Percentiles rank a stretch among this genome's conserved stretches.
These are phyloP conservation scores for Serendipita indica DNA, from an alignment of 768 basidiomycete species.

Conservation along the genomic window DNA sequence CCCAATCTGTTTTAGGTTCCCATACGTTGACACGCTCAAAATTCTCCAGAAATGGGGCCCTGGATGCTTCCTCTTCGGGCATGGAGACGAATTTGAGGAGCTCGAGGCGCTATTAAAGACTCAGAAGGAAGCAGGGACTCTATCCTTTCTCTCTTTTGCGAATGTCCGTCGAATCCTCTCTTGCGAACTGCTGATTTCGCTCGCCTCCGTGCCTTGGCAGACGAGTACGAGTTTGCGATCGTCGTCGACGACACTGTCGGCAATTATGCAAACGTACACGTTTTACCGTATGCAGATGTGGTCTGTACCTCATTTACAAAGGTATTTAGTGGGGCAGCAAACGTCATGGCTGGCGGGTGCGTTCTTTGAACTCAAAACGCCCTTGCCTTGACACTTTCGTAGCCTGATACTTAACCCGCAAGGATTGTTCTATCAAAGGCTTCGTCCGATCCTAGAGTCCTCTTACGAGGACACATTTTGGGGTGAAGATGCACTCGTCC, in stretches of 20 bases:
- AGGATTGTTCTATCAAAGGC: conserved; percentile 45
- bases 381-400: too few species aligned
- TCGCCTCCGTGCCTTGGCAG: conserved; percentile 61
- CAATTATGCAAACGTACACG: conserved; percentile 86
- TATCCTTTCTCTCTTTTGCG: conserved; percentile 70
- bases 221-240: conserved; percentile 76
- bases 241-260: conserved; percentile 92
- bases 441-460: conserved; percentile 44
- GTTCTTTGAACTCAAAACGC: conserved; percentile 17
- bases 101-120: conserved; percentile 46
- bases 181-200: conserved; percentile 67
- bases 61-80: conserved; percentile 78
- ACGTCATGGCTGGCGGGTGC: conserved; percentile 96
- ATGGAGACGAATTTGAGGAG: conserved; percentile 60
- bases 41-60: conserved; percentile 92
- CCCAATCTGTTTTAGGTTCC: conserved; percentile 42
- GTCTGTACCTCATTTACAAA: conserved; percentile 87
- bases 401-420: conserved; percentile 83
- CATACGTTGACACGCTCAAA: conserved; percentile 91
- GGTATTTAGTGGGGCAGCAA: conserved; percentile 85
- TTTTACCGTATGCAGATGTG: conserved; percentile 73
- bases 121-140: conserved; percentile 30
- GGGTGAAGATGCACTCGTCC: conserved; percentile 81
- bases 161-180: conserved; percentile 93
- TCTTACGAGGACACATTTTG: conserved; percentile 79